Conservation (phyloP, 2,329 filamentous ascomycete species). For the Myriangium duriaei region DNA sequence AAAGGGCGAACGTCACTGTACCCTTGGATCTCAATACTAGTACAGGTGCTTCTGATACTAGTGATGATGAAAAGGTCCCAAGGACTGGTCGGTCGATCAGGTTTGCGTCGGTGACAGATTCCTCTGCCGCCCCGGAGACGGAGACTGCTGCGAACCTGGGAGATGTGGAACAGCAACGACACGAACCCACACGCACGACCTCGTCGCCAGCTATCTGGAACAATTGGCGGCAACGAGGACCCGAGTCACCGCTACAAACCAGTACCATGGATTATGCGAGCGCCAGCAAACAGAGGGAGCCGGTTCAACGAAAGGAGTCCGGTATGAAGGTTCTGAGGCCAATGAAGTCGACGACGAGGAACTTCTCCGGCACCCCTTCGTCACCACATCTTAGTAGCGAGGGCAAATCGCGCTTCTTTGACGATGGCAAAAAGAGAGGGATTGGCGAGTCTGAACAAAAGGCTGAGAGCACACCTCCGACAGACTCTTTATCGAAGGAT, state of each 20-base stretch:
- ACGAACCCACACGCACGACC: conserved; percentile 13
- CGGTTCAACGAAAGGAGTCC: conserved; percentile 57
- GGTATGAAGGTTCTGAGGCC: conserved; percentile 88
- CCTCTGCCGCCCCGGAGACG: conserved; percentile 4
- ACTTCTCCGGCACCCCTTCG: conserved; percentile 29
- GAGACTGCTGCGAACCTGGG: conserved; percentile 1
- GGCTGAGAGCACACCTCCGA: conserved; percentile 15
- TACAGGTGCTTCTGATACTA: conserved; percentile 14
- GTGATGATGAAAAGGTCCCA: conserved; percentile 5
- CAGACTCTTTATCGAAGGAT: conserved; percentile 26
- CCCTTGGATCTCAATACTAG: conserved; percentile 3
- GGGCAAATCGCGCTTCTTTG: conserved; percentile 36
- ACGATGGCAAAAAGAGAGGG: conserved; percentile 28
- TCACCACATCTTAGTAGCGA: conserved; percentile 20
- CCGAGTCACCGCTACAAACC: conserved; percentile 17
- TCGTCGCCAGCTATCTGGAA: conserved; percentile 33
- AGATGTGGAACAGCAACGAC: not conserved
- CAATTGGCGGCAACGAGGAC: conserved; percentile 35
- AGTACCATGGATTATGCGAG: conserved; percentile 39
- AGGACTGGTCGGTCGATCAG: conserved; percentile 9
- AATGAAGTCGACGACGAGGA: conserved; percentile 48
- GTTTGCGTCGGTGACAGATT: conserved; percentile 13
- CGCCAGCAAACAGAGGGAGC: conserved; percentile 42
- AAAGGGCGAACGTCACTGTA: conserved; percentile 8
- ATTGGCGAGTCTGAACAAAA: conserved; percentile 8